Evolutionary conservation across 306 rosid species (phyloP), one percentile per base, ranked within the genome.

Genomic region (Sicyos edulis): DNA sequence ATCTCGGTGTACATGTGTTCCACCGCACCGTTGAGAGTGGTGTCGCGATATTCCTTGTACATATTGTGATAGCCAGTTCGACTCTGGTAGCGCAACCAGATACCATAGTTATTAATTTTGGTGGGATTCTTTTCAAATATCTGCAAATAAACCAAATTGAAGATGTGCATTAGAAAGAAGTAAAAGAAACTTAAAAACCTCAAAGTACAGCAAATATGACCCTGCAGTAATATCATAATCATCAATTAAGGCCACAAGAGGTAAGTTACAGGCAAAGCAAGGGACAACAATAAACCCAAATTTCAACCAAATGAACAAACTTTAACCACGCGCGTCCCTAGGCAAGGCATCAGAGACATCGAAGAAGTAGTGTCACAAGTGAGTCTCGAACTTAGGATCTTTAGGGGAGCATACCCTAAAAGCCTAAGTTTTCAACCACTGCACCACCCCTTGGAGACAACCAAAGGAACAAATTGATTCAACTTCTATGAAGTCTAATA

Each of bases 11-110:
- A 91, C 96, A 91, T 89, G 0, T 76, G 79, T 65, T 87, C 93
- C 17, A 91, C 97, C 0, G 87, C 96, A 6, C 97, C 93, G 1
- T 91, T 91, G 5, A 91, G 84, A 20, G 97, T 91, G 74, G 96
- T 89, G 70, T 91, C 97, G 3, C 97, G 93, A 81, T 79, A 91
- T 75, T 91, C 97, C 88, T 91, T 89, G 69, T 91, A 91, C 97
- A 89, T 91, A 74, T 91, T 91, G 85, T 91, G 97, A 49, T 91
- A 91, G 9, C 97, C 97, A 0, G 96, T 91, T 69, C 97, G 78
- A 76, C 97, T 91, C 62, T 91, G 97, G 56, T 91, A 91, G 63
- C 96, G 56, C 85, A 91, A 73, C 97, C 97, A 91, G 21, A 91
- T 89, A 2, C 97, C 97, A 7, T 85, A 91, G 84, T 91, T 91